These are phyloP conservation scores for Otatea glauca DNA, from an alignment of 176 grass and related monocot species.

Conservation along the genomic window DNA sequence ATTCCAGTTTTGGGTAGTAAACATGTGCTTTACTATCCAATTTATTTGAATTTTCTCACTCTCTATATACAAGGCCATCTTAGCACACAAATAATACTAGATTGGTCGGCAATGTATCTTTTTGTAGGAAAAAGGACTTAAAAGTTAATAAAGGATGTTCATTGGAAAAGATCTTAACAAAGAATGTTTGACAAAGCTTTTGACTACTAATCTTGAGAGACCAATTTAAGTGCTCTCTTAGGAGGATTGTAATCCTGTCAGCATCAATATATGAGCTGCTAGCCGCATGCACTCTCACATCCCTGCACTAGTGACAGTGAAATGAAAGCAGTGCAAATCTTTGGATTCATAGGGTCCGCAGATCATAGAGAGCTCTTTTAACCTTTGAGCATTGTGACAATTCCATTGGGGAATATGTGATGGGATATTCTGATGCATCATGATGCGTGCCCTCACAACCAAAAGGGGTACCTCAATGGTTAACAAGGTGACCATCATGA, in stretches of 20 bases:
- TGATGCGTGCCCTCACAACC: constrained; percentile 28
- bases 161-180: constrained; percentile 37
- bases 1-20: background rate
- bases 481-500: constrained; percentile 30
- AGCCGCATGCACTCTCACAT: constrained; percentile 27
- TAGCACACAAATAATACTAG: constrained; percentile 10
- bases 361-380: constrained; percentile 33
- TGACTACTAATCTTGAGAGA: constrained; percentile 11
- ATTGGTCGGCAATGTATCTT: background rate
- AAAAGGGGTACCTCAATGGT: constrained; percentile 23
- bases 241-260: constrained; percentile 43
- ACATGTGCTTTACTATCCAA: background rate
- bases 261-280: constrained; percentile 43
- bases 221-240: constrained; percentile 27
- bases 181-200: constrained; percentile 38
- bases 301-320: constrained; percentile 36
- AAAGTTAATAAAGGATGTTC: constrained; percentile 2
- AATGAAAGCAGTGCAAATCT: constrained; percentile 39
- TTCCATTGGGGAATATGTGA: constrained; percentile 53
- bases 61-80: background rate
- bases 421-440: constrained; percentile 57
- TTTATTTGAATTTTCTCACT: background rate
- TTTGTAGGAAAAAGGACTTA: background rate
- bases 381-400: constrained; percentile 44
- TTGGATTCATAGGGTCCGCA: constrained; percentile 29